Percentiles rank a stretch among this genome's conserved stretches.
Evolutionary conservation across 345 rosid species (phyloP).

Genomic region (Abelmoschus esculentus): DNA sequence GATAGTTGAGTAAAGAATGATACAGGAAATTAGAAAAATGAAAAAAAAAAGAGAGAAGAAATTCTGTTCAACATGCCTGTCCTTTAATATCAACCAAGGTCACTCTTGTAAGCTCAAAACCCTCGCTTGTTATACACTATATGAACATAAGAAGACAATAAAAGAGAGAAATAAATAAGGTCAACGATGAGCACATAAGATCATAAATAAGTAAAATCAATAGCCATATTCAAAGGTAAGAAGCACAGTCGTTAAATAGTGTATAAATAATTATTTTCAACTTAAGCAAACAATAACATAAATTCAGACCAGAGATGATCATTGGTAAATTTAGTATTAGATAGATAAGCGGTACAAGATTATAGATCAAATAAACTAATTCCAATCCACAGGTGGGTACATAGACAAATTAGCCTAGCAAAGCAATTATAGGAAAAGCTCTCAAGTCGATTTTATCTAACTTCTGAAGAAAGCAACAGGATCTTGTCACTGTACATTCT

Average conservation of each 20-base stretch:
- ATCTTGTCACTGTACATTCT: conserved; percentile 2
- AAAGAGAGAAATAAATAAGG: conserved; percentile 2
- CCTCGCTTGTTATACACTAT: conserved; percentile 76
- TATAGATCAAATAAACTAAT: neutral
- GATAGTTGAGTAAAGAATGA: neutral
- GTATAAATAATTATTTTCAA: neutral
- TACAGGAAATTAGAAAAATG: neutral
- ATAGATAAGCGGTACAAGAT: neutral
- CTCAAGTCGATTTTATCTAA: neutral
- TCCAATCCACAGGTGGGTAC: neutral
- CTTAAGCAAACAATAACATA: neutral
- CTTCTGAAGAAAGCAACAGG: neutral
- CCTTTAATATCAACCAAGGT: conserved; percentile 79
- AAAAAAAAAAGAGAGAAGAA: neutral
- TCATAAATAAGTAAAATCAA: neutral
- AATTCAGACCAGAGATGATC: neutral
- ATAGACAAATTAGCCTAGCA: neutral
- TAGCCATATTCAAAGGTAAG: neutral
- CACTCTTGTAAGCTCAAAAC: conserved; percentile 84
- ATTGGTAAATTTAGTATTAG: neutral
- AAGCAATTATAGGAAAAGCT: neutral
- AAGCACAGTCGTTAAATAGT: neutral
- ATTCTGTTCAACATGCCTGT: conserved; percentile 41
- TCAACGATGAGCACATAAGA: neutral
- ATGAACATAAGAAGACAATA: conserved; percentile 9